A percentile compares a stretch with the other conserved stretches of the same genome.
These are phyloP conservation scores for Trametes sp. DNA, from an alignment of 1,284 basidiomycete genomes.

Conservation along the genomic window DNA sequence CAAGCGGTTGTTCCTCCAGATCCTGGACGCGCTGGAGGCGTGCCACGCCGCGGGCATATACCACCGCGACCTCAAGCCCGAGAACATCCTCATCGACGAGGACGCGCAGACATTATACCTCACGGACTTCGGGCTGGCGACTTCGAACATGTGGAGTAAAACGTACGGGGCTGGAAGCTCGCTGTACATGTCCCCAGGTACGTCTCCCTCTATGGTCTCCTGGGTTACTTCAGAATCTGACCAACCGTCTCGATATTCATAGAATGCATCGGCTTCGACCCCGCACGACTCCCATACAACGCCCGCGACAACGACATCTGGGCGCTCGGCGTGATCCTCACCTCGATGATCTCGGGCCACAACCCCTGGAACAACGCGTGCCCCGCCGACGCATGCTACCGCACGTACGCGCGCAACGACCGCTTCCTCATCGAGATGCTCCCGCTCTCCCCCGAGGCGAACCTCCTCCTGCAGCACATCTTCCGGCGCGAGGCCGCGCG, in stretches of 20 bases:
- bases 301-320: conserved; percentile 41
- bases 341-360: conserved; percentile 87
- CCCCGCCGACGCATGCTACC: conserved; percentile 77
- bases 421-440: conserved; percentile 75
- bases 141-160: conserved; percentile 52
- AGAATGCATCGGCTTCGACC: conserved; percentile 39
- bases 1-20: conserved; percentile 58
- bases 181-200: conserved; percentile 68
- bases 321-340: conserved; percentile 42
- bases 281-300: conserved; percentile 28
- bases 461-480: conserved; percentile 64
- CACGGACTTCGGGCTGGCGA: conserved; percentile 77
- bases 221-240: not conserved
- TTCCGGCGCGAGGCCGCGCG: conserved; percentile 59
- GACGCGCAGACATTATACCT: conserved; percentile 55
- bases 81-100: conserved; percentile 69
- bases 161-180: conserved; percentile 61
- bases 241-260: not conserved
- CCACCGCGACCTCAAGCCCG: conserved; percentile 80
- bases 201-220: not conserved
- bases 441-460: conserved; percentile 74
- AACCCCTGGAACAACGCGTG: conserved; percentile 90
- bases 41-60: conserved; percentile 68
- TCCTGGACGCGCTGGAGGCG: conserved; percentile 68
- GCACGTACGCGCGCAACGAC: conserved; percentile 50